phyloP scores from a whole-genome alignment of 148 eudicot genomes.

The Camellia granthamiana region DNA sequence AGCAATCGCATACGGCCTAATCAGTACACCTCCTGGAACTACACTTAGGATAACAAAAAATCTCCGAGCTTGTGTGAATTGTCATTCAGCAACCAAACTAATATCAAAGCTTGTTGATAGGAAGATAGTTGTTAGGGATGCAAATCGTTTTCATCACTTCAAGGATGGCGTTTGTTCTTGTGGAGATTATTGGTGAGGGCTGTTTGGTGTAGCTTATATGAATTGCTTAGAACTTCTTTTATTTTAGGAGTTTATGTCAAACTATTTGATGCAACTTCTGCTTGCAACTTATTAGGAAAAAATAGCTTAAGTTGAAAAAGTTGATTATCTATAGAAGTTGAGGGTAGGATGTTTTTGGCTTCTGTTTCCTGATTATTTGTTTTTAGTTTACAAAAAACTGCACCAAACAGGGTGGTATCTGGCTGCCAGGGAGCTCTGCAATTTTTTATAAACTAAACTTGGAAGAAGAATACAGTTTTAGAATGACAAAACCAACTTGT shows the following conservation, averaged over 20 bases:
- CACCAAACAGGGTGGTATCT: too few relatives aligned
- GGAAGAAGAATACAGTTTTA: neutral
- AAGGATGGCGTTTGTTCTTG: conserved; percentile 55
- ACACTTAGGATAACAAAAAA: conserved; percentile 44
- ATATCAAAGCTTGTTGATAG: conserved; percentile 41
- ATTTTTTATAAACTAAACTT: neutral
- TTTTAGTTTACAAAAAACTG: too few relatives aligned
- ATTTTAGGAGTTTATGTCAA: too few relatives aligned
- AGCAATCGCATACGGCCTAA: conserved; percentile 57
- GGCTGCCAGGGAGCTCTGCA: neutral
- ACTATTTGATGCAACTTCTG: too few relatives aligned
- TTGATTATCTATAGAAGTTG: too few relatives aligned
- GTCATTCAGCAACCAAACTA: conserved; percentile 51
- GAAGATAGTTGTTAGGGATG: conserved; percentile 52
- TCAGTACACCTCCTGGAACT: conserved; percentile 46
- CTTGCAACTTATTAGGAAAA: too few relatives aligned
- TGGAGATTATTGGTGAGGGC: conserved; percentile 46
- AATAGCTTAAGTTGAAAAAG: too few relatives aligned
- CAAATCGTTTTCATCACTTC: conserved; percentile 56
- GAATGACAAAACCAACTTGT: neutral
- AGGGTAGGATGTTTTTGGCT: too few relatives aligned
- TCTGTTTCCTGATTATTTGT: too few relatives aligned
- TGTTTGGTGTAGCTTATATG: too few relatives aligned
- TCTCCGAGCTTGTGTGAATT: conserved; percentile 48
- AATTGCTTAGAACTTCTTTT: too few relatives aligned